Conservation (phyloP, 2,329 filamentous ascomycete species). For the Setomelanomma holmii region DNA sequence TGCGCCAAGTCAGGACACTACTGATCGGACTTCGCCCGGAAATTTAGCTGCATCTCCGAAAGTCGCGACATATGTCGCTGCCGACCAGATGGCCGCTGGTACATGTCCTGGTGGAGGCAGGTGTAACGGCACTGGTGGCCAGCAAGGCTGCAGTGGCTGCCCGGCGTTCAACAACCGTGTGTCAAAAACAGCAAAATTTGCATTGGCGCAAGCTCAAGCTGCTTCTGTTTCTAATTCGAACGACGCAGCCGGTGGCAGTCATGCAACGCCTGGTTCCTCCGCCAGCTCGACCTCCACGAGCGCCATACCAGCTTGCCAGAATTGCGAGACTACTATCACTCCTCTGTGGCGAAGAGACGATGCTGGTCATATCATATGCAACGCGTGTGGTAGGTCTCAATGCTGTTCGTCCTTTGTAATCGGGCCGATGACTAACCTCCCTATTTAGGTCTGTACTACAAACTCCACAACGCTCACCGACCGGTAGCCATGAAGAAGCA, state of each 20-base stretch:
- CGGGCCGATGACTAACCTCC: conserved; percentile 16
- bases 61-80: conserved; percentile 75
- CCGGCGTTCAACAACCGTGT: conserved; percentile 97
- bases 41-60: conserved; percentile 47
- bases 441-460: conserved; percentile 83
- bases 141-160: conserved; percentile 93
- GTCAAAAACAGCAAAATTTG: conserved; percentile 81
- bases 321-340: conserved; percentile 95
- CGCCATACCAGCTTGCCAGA: conserved; percentile 90
- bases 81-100: conserved; percentile 77
- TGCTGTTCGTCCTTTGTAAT: neutral
- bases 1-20: conserved; percentile 44
- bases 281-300: conserved; percentile 42
- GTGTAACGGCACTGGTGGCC: conserved; percentile 95
- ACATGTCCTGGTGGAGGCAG: conserved; percentile 93
- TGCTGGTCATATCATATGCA: conserved; percentile 95
- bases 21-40: conserved; percentile 50
- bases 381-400: conserved; percentile 82
- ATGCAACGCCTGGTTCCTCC: conserved; percentile 19
- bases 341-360: conserved; percentile 95
- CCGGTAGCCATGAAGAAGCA: conserved; percentile 99
- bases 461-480: conserved; percentile 90
- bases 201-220: conserved; percentile 55
- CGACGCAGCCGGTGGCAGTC: conserved; percentile 22
- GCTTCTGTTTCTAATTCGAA: conserved; percentile 15